A percentile compares a stretch with the other conserved stretches of the same genome.
phyloP scores from a whole-genome alignment of 257 asterid genomes.

The Solanum pinnatisectum region DNA sequence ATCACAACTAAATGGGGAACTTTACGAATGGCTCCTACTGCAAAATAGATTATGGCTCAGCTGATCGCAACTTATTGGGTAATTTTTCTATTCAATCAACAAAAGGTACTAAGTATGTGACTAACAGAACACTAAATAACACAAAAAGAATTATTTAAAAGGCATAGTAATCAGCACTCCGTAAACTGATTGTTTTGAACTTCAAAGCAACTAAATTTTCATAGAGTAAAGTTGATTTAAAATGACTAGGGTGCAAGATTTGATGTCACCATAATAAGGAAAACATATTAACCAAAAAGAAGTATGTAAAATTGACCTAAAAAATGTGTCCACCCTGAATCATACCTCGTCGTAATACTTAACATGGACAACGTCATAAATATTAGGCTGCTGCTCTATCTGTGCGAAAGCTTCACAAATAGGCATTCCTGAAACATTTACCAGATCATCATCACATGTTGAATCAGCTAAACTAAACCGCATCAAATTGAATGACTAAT shows the following conservation, averaged over 20 bases:
- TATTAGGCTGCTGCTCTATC: slow-evolving; percentile 72
- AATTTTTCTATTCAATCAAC: not conserved
- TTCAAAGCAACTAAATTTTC: not conserved
- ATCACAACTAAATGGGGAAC: not conserved
- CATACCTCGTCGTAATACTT: slow-evolving; percentile 83
- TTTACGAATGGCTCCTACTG: not conserved
- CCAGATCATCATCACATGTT: not conserved
- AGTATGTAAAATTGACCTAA: not conserved
- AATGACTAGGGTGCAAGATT: not conserved
- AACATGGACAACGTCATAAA: slow-evolving; percentile 77
- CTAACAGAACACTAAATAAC: not conserved
- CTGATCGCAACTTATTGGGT: not conserved
- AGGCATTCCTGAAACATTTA: slow-evolving; percentile 61
- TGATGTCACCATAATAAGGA: not conserved
- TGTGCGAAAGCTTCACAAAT: slow-evolving; percentile 84
- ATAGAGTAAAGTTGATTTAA: not conserved
- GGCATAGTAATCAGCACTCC: not conserved
- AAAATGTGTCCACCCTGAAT: not conserved
- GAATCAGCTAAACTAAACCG: not conserved
- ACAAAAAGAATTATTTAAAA: not conserved
- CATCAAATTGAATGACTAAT: not conserved
- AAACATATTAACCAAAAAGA: not conserved
- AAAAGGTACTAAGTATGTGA: not conserved
- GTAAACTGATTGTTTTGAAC: not conserved
- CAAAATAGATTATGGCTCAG: not conserved